phyloP scores from a whole-genome alignment of 2,329 filamentous ascomycete species.

The Ophiocordyceps camponoti-leonardi region DNA sequence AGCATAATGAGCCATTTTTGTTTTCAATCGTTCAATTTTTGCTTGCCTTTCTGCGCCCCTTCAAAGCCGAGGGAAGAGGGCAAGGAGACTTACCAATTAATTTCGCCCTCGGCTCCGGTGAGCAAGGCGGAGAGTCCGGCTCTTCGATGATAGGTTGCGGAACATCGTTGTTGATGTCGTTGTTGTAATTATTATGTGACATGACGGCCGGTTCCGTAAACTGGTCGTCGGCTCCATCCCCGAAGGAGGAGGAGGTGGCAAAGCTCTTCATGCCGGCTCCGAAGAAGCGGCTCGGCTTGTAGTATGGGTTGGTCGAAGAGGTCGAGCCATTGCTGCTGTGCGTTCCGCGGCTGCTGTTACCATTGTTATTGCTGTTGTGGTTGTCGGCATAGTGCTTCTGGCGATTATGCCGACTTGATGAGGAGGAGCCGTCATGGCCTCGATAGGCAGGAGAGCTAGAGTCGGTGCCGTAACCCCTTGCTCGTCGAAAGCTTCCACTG shows the following conservation, averaged over 20 bases:
- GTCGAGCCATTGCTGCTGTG: constrained; percentile 7
- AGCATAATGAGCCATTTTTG: background rate
- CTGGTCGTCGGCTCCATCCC: background rate
- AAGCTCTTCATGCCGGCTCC: background rate
- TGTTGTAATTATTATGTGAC: no score
- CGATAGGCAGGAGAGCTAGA: background rate
- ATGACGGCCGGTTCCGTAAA: no score
- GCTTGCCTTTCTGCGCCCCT: background rate
- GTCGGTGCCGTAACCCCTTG: background rate
- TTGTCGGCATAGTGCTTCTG: no score
- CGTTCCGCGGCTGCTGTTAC: constrained; percentile 5
- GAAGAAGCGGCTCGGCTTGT: constrained; percentile 10
- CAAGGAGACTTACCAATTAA: constrained; percentile 7
- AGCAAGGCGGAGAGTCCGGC: constrained; percentile 9
- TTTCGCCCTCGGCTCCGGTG: constrained; percentile 8
- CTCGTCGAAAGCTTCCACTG: no score
- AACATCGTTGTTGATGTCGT: constrained; percentile 1
- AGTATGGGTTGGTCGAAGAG: constrained; percentile 16
- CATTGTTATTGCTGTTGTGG: background rate
- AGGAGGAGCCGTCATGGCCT: background rate
- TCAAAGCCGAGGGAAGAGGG: no score
- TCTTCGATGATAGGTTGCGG: constrained; percentile 19
- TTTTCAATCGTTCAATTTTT: background rate
- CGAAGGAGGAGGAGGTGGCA: background rate
- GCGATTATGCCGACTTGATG: background rate